Conservation (phyloP, 495 filamentous ascomycete genomes). For the Endocarpon pusillum region DNA sequence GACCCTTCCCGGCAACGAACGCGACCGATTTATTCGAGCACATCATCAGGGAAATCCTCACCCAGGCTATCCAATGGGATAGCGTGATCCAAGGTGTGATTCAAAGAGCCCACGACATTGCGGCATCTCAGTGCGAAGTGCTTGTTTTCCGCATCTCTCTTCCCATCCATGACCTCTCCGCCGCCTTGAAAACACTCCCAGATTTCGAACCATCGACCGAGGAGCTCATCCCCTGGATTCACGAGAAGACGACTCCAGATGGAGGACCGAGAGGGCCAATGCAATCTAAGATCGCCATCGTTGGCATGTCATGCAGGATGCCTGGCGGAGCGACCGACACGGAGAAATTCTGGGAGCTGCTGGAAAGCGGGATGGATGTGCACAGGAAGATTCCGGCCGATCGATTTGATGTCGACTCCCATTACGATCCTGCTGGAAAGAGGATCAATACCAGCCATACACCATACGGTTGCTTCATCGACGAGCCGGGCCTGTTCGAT, state of each 20-base stretch:
- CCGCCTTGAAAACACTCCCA: constrained; percentile 2
- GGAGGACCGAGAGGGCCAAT: constrained; percentile 1
- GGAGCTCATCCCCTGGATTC: constrained; percentile 4
- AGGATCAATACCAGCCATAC: constrained; percentile 16
- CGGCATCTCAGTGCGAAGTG: constrained; percentile 2
- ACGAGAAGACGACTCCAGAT: constrained; percentile 1
- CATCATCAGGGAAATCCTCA: constrained; percentile 19
- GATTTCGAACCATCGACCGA: constrained; percentile 1
- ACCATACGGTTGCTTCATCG: constrained; percentile 24
- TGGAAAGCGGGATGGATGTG: constrained; percentile 24
- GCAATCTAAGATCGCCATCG: constrained; percentile 24
- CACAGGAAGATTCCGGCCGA: constrained; percentile 20
- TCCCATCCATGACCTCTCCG: constrained; percentile 4
- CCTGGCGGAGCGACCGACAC: constrained; percentile 17
- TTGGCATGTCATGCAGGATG: constrained; percentile 25
- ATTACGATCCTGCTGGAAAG: constrained; percentile 26
- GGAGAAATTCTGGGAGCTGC: constrained; percentile 24
- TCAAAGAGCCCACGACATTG: not conserved
- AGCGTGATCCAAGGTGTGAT: constrained; percentile 12
- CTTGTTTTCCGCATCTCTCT: constrained; percentile 4
- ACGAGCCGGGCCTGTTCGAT: constrained; percentile 21
- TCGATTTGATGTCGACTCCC: constrained; percentile 26
- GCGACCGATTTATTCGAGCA: constrained; percentile 13
- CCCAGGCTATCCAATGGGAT: constrained; percentile 15
- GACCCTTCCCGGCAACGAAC: constrained; percentile 7